Percentiles rank a stretch among this genome's conserved stretches.
These are phyloP conservation scores for Fusarium piperis DNA, from an alignment of 2,329 filamentous ascomycete species.

Conservation along the genomic window DNA sequence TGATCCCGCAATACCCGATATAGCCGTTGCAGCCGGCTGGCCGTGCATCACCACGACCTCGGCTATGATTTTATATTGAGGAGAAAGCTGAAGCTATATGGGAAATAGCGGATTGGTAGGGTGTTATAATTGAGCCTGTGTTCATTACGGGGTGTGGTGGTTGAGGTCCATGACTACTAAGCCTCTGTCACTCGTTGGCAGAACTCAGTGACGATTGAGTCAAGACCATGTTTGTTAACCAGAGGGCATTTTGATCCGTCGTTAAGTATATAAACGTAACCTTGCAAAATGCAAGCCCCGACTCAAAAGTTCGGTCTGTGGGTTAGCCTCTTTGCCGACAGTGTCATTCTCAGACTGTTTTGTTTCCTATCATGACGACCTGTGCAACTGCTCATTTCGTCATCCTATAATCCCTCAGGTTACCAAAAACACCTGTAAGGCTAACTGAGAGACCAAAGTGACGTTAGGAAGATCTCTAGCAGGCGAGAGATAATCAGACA, in stretches of 20 bases:
- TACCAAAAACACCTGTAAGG: too few species aligned
- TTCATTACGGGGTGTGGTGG: not conserved
- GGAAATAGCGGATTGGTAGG: too few species aligned
- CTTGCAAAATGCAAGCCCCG: too few species aligned
- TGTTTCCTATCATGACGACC: too few species aligned
- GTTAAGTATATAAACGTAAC: not conserved
- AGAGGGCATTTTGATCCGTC: not conserved
- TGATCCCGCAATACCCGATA: slow-evolving; percentile 18
- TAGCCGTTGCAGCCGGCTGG: slow-evolving; percentile 9
- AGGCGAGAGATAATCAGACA: not conserved
- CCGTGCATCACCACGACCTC: not conserved
- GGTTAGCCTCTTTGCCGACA: too few species aligned
- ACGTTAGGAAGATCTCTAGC: too few species aligned
- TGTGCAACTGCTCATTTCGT: too few species aligned
- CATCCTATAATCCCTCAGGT: too few species aligned
- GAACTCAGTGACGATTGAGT: not conserved
- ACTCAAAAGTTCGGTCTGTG: too few species aligned
- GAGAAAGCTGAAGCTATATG: too few species aligned
- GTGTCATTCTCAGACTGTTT: too few species aligned
- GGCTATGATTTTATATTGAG: not conserved
- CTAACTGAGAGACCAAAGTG: too few species aligned
- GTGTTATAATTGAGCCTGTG: not conserved
- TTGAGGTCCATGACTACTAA: not conserved
- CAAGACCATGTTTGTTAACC: not conserved
- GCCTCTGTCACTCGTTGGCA: not conserved